phyloP scores from a whole-genome alignment of 1,139 yeast genomes.

The Yamadazyma blattariae region DNA sequence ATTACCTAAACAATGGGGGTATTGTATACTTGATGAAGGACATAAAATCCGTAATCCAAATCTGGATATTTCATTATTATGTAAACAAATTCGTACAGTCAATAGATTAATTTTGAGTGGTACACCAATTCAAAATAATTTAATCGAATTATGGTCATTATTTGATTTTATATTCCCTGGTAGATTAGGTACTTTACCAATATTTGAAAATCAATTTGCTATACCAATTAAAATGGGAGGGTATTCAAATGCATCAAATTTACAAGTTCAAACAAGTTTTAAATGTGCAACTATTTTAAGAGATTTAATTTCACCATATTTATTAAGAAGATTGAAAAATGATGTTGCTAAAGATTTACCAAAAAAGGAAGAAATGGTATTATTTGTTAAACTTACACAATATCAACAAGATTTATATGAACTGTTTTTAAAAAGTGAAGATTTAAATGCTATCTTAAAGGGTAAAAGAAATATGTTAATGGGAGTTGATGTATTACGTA shows the following conservation, averaged over 20 bases:
- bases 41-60: slow-evolving; percentile 96
- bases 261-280: slow-evolving; percentile 95
- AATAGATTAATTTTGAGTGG: slow-evolving; percentile 88
- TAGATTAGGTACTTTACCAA: slow-evolving; percentile 87
- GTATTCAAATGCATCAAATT: slow-evolving; percentile 92
- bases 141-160: slow-evolving; percentile 88
- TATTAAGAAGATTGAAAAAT: slow-evolving; percentile 79
- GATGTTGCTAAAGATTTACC: slow-evolving; percentile 98
- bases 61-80: slow-evolving; percentile 78
- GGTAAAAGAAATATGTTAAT: slow-evolving; percentile 81
- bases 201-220: slow-evolving; percentile 88
- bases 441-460: slow-evolving; percentile 63
- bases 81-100: slow-evolving; percentile 79
- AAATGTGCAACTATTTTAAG: slow-evolving; percentile 91
- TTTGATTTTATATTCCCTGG: slow-evolving; percentile 97
- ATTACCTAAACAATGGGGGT: slow-evolving; percentile 80
- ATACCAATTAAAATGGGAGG: slow-evolving; percentile 97
- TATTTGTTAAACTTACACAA: slow-evolving; percentile 82
- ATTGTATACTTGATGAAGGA: slow-evolving; percentile 91
- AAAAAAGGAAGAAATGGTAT: slow-evolving; percentile 87
- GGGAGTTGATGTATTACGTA: slow-evolving; percentile 88
- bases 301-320: slow-evolving; percentile 85
- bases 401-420: slow-evolving; percentile 73
- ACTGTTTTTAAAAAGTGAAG: slow-evolving; percentile 73
- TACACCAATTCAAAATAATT: slow-evolving; percentile 92